phyloP scores from a whole-genome alignment of 75 land plant species.

The Picea glauca region DNA sequence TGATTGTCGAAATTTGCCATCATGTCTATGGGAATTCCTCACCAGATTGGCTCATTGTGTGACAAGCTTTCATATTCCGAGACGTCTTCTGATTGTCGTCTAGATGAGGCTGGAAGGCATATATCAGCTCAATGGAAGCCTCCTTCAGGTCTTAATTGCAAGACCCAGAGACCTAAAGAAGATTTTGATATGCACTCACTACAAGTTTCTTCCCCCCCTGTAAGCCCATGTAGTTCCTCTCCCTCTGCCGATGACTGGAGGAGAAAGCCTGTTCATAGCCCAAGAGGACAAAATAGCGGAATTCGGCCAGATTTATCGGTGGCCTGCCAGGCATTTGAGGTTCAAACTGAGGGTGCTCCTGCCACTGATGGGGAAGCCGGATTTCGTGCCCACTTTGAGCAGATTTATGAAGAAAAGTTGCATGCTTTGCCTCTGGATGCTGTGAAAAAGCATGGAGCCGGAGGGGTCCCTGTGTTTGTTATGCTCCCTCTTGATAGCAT shows the following conservation, averaged over 20 bases:
- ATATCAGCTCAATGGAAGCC: constrained; percentile 27
- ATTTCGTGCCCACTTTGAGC: not conserved
- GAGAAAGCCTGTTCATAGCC: not conserved
- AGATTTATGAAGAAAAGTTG: constrained; percentile 10
- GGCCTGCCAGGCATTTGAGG: constrained; percentile 46
- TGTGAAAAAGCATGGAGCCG: constrained; percentile 7
- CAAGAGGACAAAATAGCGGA: not conserved
- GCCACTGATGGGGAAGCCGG: not conserved
- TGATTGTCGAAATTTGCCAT: not conserved
- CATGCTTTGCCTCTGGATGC: not conserved
- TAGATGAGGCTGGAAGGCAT: not conserved
- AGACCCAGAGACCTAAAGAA: constrained; percentile 17
- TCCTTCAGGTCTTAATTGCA: constrained; percentile 13
- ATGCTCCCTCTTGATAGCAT: constrained; percentile 89
- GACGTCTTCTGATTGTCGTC: not conserved
- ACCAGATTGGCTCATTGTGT: constrained; percentile 33
- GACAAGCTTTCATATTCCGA: not conserved
- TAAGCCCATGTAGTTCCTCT: constrained; percentile 19
- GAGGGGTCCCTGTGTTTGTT: constrained; percentile 80
- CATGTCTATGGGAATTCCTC: constrained; percentile 30
- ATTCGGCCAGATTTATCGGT: constrained; percentile 46
- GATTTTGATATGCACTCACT: not conserved
- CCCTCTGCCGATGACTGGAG: constrained; percentile 15
- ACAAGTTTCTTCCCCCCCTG: constrained; percentile 29
- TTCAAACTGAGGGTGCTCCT: constrained; percentile 2